Conservation (phyloP, 306 rosid species). For the Cucurbita maxima region DNA sequence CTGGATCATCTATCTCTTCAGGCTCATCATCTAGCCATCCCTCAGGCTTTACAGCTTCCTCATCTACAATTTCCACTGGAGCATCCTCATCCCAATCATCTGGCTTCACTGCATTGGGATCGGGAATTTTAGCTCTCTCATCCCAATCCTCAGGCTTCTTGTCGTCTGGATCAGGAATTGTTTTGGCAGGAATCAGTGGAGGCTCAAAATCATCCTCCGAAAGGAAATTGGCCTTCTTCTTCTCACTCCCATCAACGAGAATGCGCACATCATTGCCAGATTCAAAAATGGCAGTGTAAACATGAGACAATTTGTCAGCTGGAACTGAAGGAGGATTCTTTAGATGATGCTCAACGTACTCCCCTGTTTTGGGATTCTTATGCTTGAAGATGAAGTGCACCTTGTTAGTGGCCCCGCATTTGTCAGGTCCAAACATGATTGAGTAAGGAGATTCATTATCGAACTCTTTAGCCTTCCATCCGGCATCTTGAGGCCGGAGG, state of each 20-base stretch:
- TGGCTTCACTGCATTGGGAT: slow-evolving; percentile 75
- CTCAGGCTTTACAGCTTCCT: slow-evolving; percentile 88
- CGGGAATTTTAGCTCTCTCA: slow-evolving; percentile 77
- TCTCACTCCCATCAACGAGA: slow-evolving; percentile 40
- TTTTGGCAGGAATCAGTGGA: slow-evolving; percentile 64
- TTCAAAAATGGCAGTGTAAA: slow-evolving; percentile 69
- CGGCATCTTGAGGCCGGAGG: slow-evolving; percentile 77
- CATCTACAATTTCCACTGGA: slow-evolving; percentile 75
- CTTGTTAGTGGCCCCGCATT: slow-evolving; percentile 90
- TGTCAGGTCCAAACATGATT: slow-evolving; percentile 96
- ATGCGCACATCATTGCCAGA: slow-evolving; percentile 26
- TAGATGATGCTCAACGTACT: slow-evolving; percentile 78
- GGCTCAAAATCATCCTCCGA: slow-evolving; percentile 86
- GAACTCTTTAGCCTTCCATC: slow-evolving; percentile 73
- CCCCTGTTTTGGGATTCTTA: slow-evolving; percentile 78
- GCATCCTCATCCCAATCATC: slow-evolving; percentile 99
- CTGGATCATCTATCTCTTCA: slow-evolving; percentile 85
- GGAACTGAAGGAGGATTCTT: slow-evolving; percentile 82
- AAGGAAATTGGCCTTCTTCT: slow-evolving; percentile 38
- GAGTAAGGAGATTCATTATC: slow-evolving; percentile 73
- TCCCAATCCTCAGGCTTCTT: slow-evolving; percentile 98
- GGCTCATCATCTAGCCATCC: slow-evolving; percentile 99
- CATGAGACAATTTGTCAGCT: slow-evolving; percentile 72
- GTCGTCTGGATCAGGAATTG: slow-evolving; percentile 91
- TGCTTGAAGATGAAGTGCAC: slow-evolving; percentile 93